Evolutionary conservation across 495 filamentous ascomycete genomes (phyloP).

Genomic region (Tuber microsphaerosporum): DNA sequence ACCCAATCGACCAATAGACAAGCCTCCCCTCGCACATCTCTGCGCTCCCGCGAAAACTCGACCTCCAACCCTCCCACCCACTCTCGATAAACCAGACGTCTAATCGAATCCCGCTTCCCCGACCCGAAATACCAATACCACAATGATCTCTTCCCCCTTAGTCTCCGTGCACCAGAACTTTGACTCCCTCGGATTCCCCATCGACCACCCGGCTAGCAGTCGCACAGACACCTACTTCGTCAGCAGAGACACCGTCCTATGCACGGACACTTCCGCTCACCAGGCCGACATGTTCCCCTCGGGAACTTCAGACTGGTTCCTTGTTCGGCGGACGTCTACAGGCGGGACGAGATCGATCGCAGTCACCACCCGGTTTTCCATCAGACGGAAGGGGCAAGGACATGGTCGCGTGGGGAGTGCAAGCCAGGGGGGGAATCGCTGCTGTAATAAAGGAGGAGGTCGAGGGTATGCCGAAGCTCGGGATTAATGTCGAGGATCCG

Average conservation of each 20-base stretch:
- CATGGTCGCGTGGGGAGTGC: conserved; percentile 68
- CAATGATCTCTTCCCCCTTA: conserved; percentile 69
- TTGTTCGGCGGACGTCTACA: conserved; percentile 90
- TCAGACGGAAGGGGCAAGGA: no score
- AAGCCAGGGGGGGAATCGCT: conserved; percentile 52
- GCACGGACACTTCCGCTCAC: conserved; percentile 91
- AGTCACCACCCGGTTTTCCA: no score
- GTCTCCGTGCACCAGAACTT: conserved; percentile 88
- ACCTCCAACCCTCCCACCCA: conserved; percentile 82
- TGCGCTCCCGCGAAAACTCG: conserved; percentile 64
- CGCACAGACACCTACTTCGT: conserved; percentile 93
- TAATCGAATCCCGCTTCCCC: conserved; percentile 87
- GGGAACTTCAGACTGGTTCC: conserved; percentile 66
- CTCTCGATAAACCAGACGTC: conserved; percentile 82
- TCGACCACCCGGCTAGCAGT: conserved; percentile 81
- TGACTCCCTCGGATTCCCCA: conserved; percentile 85
- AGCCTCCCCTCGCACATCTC: conserved; percentile 72
- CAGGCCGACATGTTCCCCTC: conserved; percentile 77
- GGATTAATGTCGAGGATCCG: conserved; percentile 71
- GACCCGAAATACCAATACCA: conserved; percentile 63
- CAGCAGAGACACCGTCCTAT: conserved; percentile 71
- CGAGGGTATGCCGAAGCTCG: conserved; percentile 56
- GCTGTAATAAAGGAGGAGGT: conserved; percentile 60
- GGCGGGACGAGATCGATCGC: conserved; percentile 87
- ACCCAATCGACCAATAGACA: conserved; percentile 71